A percentile compares a stretch with the other conserved stretches of the same genome.
phyloP scores from a whole-genome alignment of 108 stramenopile genomes.

The Skeletonema marinoi region DNA sequence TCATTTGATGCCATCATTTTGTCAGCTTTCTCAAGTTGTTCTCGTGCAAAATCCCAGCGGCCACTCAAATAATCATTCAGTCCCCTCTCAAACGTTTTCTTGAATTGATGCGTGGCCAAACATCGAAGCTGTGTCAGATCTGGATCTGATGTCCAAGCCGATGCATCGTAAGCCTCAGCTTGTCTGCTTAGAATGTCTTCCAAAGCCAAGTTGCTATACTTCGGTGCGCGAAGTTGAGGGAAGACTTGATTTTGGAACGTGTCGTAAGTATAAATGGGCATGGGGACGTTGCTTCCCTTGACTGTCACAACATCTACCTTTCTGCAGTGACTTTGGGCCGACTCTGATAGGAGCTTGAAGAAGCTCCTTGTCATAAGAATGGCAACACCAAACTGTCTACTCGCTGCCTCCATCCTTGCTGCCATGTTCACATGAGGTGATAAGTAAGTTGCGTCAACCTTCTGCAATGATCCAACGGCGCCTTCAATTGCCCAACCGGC shows the following conservation, averaged over 20 bases:
- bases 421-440: slow-evolving; percentile 97
- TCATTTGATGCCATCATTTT: slow-evolving; percentile 82
- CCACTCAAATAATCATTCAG: slow-evolving; percentile 69
- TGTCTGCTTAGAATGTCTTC: slow-evolving; percentile 39
- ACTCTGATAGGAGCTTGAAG: slow-evolving; percentile 62
- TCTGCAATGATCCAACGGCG: slow-evolving; percentile 90
- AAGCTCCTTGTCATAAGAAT: slow-evolving; percentile 61
- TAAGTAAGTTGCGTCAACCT: slow-evolving; percentile 96
- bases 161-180: slow-evolving; percentile 67
- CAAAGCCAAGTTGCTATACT: slow-evolving; percentile 70
- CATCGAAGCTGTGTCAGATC: slow-evolving; percentile 81
- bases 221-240: slow-evolving; percentile 65
- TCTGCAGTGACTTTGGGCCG: slow-evolving; percentile 64
- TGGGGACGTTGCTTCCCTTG: slow-evolving; percentile 80
- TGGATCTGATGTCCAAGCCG: slow-evolving; percentile 81
- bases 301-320: slow-evolving; percentile 82
- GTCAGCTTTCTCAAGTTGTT: slow-evolving; percentile 65
- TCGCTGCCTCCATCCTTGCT: slow-evolving; percentile 91
- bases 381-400: slow-evolving; percentile 85
- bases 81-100: slow-evolving; percentile 65
- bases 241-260: slow-evolving; percentile 80
- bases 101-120: slow-evolving; percentile 80
- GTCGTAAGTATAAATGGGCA: slow-evolving; percentile 79
- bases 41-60: slow-evolving; percentile 75
- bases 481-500: slow-evolving; percentile 97